Evolutionary conservation across 352 stramenopile genomes (phyloP).

Genomic region (Blastocystis hominis): DNA sequence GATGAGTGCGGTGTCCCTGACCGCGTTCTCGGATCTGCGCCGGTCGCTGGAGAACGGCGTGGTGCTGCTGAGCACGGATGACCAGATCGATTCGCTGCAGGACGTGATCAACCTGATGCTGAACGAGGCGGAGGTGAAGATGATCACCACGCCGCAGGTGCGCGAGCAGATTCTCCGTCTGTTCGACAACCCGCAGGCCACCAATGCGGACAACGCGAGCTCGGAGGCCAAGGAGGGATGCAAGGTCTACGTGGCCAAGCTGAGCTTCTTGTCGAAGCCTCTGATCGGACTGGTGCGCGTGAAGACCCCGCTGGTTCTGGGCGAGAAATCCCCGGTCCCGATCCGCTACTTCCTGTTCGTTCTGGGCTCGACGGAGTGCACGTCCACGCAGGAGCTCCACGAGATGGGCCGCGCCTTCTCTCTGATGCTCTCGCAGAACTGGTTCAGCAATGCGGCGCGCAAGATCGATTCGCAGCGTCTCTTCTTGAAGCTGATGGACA

Average conservation of each 20-base stretch:
- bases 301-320: not conserved
- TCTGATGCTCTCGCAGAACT: slow-evolving; percentile 56
- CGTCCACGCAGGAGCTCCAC: slow-evolving; percentile 22
- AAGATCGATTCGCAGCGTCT: slow-evolving; percentile 42
- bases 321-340: not conserved
- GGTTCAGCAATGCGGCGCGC: slow-evolving; percentile 27
- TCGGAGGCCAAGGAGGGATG: not conserved
- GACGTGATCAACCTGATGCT: slow-evolving; percentile 41
- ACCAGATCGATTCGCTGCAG: not conserved
- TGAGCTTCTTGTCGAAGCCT: not conserved
- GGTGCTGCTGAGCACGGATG: slow-evolving; percentile 1
- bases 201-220: not conserved
- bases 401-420: slow-evolving; percentile 56
- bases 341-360: slow-evolving; percentile 58
- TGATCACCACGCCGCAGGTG: not conserved
- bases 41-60: slow-evolving; percentile 38
- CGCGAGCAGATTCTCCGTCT: not conserved
- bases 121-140: slow-evolving; percentile 26
- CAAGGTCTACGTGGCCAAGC: slow-evolving; percentile 49
- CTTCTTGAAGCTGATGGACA: slow-evolving; percentile 55
- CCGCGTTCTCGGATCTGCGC: slow-evolving; percentile 50
- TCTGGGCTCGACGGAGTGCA: slow-evolving; percentile 25
- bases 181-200: not conserved
- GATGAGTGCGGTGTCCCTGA: slow-evolving; percentile 43
- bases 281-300: slow-evolving; percentile 11